phyloP scores from a whole-genome alignment of 1,284 basidiomycete species.

The Pascua sp. region DNA sequence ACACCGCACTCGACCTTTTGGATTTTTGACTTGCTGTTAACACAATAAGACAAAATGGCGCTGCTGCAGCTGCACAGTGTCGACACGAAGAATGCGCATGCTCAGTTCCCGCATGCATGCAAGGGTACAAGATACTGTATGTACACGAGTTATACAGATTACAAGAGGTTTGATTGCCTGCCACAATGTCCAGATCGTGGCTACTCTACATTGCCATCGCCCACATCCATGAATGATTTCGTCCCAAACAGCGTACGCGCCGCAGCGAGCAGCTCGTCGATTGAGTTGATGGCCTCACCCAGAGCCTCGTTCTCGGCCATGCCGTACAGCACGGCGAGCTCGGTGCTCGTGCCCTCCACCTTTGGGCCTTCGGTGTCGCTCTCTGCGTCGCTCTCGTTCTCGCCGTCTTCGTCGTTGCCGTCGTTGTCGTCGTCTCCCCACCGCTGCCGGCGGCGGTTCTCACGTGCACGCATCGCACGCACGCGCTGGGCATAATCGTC shows the following conservation, averaged over 20 bases:
- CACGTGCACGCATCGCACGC: slow-evolving; percentile 10
- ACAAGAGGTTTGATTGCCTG: too few species aligned
- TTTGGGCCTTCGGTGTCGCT: not conserved
- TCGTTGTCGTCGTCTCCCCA: not conserved
- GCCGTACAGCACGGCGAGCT: slow-evolving; percentile 46
- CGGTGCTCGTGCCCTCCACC: slow-evolving; percentile 16
- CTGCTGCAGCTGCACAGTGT: too few species aligned
- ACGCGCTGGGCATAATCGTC: slow-evolving; percentile 38
- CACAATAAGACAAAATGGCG: too few species aligned
- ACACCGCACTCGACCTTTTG: too few species aligned
- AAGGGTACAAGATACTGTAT: too few species aligned
- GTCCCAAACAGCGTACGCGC: slow-evolving; percentile 45
- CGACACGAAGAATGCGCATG: too few species aligned
- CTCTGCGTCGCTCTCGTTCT: not conserved
- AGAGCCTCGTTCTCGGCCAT: slow-evolving; percentile 50
- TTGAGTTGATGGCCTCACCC: slow-evolving; percentile 39
- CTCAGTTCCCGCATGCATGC: too few species aligned
- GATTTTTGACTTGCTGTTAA: too few species aligned
- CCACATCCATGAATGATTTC: slow-evolving; percentile 32
- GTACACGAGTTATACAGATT: too few species aligned
- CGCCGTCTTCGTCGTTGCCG: not conserved
- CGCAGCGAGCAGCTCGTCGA: slow-evolving; percentile 47
- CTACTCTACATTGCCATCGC: not conserved
- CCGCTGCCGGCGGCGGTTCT: slow-evolving; percentile 5
- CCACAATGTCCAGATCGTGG: too few species aligned